Evolutionary conservation across 768 basidiomycete species (phyloP).

Genomic region (Suillus weaverae): DNA sequence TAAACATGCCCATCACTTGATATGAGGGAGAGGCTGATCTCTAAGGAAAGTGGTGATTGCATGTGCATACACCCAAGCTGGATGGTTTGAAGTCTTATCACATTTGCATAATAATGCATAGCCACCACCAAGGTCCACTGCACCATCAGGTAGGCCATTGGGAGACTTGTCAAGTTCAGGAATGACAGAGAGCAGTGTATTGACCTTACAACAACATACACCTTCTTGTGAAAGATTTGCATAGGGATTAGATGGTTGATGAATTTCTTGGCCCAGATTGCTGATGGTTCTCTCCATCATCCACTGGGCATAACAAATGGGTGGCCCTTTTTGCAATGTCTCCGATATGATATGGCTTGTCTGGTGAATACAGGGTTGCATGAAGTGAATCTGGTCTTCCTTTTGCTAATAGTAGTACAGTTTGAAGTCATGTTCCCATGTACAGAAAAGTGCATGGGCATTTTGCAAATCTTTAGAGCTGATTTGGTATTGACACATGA

Average conservation of each 20-base stretch:
- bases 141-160: constrained; percentile 3
- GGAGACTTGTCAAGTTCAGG: constrained; percentile 9
- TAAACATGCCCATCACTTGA: constrained; percentile 21
- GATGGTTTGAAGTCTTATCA: accelerated
- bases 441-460: constrained; percentile 15
- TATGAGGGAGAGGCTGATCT: background rate
- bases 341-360: constrained; percentile 25
- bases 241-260: constrained; percentile 23
- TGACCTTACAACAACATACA: constrained; percentile 17
- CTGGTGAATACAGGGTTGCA: constrained; percentile 29
- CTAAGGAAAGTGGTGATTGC: background rate
- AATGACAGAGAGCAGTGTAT: constrained; percentile 9
- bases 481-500: constrained; percentile 23
- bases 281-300: constrained; percentile 19
- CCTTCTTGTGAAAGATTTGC: constrained; percentile 25
- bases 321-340: constrained; percentile 21
- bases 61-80: background rate
- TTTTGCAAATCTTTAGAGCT: constrained; percentile 12
- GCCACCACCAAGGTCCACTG: constrained; percentile 19
- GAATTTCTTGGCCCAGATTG: constrained; percentile 24
- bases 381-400: constrained; percentile 30
- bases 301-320: constrained; percentile 26
- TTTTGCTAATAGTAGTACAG: constrained; percentile 25
- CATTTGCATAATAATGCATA: constrained; percentile 21
- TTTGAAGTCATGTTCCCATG: constrained; percentile 33